These are phyloP conservation scores for Bimuria novae-zelandiae DNA, from an alignment of 2,329 filamentous ascomycete genomes.

Conservation along the genomic window DNA sequence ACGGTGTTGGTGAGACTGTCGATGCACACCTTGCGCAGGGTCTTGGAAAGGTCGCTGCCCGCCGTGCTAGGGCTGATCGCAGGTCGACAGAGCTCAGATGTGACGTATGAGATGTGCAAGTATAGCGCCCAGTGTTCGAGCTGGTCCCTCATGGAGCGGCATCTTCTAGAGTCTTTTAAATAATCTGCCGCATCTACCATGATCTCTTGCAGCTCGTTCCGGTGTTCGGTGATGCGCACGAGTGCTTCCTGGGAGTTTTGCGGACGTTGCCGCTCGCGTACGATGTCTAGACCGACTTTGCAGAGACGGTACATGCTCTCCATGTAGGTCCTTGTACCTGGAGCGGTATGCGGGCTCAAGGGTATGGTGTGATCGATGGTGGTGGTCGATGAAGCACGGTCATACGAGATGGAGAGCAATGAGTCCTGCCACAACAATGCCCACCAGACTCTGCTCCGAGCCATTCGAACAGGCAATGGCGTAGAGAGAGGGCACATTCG, in stretches of 20 bases:
- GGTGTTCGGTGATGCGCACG: constrained; percentile 60
- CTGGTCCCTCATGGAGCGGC: constrained; percentile 56
- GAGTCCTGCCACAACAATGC: constrained; percentile 69
- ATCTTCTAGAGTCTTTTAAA: constrained; percentile 58
- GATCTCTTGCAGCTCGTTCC: constrained; percentile 61
- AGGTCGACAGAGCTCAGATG: constrained; percentile 65
- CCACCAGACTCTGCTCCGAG: constrained; percentile 56
- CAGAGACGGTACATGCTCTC: constrained; percentile 62
- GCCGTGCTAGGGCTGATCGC: constrained; percentile 60
- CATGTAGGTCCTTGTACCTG: constrained; percentile 60
- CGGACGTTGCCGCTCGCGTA: constrained; percentile 60
- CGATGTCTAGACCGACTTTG: constrained; percentile 63
- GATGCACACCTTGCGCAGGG: constrained; percentile 60
- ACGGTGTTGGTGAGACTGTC: constrained; percentile 61
- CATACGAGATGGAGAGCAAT: constrained; percentile 66
- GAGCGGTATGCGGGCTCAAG: constrained; percentile 47
- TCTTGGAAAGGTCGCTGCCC: constrained; percentile 50
- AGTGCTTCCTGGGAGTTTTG: constrained; percentile 59
- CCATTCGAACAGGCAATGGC: constrained; percentile 49
- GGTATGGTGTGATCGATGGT: constrained; percentile 54
- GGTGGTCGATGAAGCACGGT: constrained; percentile 62
- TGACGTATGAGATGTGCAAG: constrained; percentile 65
- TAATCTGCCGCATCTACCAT: constrained; percentile 63
- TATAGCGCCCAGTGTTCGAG: constrained; percentile 65
- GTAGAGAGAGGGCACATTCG: constrained; percentile 61